Evolutionary conservation across 441 rosid species (phyloP).

Genomic region (Adansonia gregorii): DNA sequence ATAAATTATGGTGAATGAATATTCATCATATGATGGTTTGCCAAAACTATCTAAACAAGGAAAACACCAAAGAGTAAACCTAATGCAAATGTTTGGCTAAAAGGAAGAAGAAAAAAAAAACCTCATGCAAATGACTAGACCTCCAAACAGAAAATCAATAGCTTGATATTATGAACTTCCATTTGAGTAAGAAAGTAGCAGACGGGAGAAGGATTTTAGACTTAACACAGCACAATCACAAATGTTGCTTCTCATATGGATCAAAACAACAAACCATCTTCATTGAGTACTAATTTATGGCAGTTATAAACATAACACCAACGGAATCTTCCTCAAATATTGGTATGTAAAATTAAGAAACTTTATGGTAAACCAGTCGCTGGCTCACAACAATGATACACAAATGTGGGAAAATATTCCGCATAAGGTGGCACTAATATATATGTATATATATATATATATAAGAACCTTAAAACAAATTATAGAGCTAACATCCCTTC

Average conservation of each 20-base stretch:
- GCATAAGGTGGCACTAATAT: not conserved
- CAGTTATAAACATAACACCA: not conserved
- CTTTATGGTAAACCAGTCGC: not conserved
- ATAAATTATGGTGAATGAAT: constrained; percentile 12
- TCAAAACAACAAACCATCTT: not conserved
- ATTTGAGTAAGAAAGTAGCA: not conserved
- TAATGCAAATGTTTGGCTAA: not conserved
- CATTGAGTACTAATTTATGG: not conserved
- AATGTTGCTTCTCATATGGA: constrained; percentile 1
- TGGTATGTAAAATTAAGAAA: not conserved
- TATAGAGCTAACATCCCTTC: not conserved
- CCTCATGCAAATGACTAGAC: not conserved
- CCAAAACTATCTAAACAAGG: constrained; percentile 9
- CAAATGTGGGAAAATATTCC: not conserved
- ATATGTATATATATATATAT: not conserved
- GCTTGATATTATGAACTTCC: not conserved
- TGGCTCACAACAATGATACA: not conserved
- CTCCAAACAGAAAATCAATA: not conserved
- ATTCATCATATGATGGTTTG: not conserved
- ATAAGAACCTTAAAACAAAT: constrained; percentile 8
- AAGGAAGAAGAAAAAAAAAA: no score
- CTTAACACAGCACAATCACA: not conserved
- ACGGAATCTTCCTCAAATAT: not conserved
- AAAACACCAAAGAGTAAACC: not conserved
- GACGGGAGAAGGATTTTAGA: not conserved